Evolutionary conservation across 208 protist species (phyloP), one percentile per base, ranked within the genome.

Genomic region (Strigomonas culicis): DNA sequence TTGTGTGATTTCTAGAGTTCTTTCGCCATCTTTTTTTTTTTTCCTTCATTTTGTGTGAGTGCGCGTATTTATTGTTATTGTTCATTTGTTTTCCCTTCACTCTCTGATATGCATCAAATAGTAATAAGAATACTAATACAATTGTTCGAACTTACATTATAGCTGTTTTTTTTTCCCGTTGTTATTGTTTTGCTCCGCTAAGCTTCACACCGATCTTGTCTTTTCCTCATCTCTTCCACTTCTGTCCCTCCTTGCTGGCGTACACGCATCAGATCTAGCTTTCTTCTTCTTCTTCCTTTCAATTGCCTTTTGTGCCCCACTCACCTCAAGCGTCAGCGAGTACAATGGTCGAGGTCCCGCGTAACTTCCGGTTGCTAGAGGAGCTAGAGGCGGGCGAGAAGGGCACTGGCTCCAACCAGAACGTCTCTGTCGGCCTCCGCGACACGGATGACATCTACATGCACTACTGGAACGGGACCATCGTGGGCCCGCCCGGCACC

Each of bases 311-410:
- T n/a, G n/a, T n/a, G n/a, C n/a, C n/a, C n/a, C n/a, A n/a, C n/a
- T n/a, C n/a, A n/a, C n/a, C n/a, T n/a, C n/a, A n/a, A n/a, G n/a
- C n/a, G n/a, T n/a, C n/a, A n/a, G n/a, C n/a, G n/a, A n/a, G 25
- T 51, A 66, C 43, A 36, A 92, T 96, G 91, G 91, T 97, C 27
- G 91, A 94, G 65, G 91, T 97, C 19, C 91, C 91, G 25, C 91
- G 91, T 56, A 97, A 95, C 66, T 97, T 97, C 66, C 88, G 88
- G 31, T 81, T 97, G 17, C 60, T 97, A 46, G 83, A 91, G 73
- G 88, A 97, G 70, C 75, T 97, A 6, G 91, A 97, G 82, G 81
- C 84, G 7, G 91, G 88, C n/a, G 91, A 97, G 68, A 97, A 97
- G 77, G 91, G 84, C 50, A 90, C 82, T 1, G 86, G 88, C 50